Conservation (phyloP, 2,329 filamentous ascomycete species). For the Hypoxylon sp. region DNA sequence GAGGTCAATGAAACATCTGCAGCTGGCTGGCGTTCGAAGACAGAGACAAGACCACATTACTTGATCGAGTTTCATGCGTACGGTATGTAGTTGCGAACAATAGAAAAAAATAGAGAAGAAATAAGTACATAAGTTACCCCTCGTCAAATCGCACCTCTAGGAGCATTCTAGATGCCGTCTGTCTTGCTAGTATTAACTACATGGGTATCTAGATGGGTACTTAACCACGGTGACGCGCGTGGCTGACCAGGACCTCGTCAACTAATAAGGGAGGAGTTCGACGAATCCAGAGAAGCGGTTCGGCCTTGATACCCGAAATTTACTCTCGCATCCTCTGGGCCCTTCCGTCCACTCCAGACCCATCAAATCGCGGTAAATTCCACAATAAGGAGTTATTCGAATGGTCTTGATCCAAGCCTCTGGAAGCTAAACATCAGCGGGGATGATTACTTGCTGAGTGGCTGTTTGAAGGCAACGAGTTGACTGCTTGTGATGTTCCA, state of each 20-base stretch:
- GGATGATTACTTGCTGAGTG: background rate
- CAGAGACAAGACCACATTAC: background rate
- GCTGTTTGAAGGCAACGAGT: background rate
- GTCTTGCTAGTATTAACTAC: background rate
- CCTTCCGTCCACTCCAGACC: background rate
- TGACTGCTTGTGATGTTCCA: slow-evolving; percentile 4
- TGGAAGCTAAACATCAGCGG: background rate
- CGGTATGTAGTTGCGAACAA: background rate
- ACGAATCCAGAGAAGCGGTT: background rate
- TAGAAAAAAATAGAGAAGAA: background rate
- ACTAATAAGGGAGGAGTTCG: background rate
- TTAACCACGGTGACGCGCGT: background rate
- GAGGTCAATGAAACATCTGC: background rate
- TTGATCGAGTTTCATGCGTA: background rate
- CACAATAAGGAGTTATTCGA: background rate
- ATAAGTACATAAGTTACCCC: background rate
- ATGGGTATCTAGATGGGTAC: background rate
- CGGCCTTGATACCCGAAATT: background rate
- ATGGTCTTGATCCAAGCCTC: background rate
- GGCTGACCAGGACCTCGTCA: background rate
- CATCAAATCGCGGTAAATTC: background rate
- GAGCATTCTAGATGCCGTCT: background rate
- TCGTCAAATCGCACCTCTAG: background rate
- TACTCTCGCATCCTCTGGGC: background rate
- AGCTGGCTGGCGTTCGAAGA: background rate